These are phyloP conservation scores for Eragrostis nindensis DNA, from an alignment of 176 grass and related monocot species.

Conservation along the genomic window DNA sequence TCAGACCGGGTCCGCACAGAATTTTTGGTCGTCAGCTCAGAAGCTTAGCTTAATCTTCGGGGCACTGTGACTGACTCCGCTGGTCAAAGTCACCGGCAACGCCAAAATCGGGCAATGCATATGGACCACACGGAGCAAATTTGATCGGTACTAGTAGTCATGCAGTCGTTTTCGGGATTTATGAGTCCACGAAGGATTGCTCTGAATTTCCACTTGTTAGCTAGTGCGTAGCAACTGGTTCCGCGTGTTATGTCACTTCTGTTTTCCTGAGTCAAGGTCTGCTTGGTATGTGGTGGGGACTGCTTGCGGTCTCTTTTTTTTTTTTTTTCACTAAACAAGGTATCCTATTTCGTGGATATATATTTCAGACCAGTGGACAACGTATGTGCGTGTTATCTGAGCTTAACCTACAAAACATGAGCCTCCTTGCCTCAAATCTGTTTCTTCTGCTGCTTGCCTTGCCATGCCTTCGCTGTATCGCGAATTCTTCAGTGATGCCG, in stretches of 20 bases:
- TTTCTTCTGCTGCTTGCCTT: not conserved
- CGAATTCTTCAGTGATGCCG: not conserved
- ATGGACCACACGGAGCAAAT: not conserved
- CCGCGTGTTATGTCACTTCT: not conserved
- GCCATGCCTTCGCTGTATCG: not conserved
- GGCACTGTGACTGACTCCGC: not conserved
- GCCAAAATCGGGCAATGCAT: not conserved
- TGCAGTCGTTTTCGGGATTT: not conserved
- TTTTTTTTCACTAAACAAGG: no score
- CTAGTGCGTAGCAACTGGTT: not conserved
- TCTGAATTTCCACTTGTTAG: not conserved
- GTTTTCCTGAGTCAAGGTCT: not conserved
- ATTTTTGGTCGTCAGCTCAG: no score
- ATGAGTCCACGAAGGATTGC: not conserved
- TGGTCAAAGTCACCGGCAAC: not conserved
- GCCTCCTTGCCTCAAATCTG: not conserved
- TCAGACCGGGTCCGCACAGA: no score
- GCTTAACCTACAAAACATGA: not conserved
- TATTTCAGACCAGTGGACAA: not conserved
- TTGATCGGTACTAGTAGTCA: not conserved
- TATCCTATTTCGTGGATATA: no score
- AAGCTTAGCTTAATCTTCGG: not conserved
- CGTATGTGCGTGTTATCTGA: not conserved
- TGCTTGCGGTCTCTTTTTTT: no score
- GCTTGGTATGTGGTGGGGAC: not conserved